These are phyloP conservation scores for Lactarius sanguifluus DNA, from an alignment of 768 basidiomycete species.

Conservation along the genomic window DNA sequence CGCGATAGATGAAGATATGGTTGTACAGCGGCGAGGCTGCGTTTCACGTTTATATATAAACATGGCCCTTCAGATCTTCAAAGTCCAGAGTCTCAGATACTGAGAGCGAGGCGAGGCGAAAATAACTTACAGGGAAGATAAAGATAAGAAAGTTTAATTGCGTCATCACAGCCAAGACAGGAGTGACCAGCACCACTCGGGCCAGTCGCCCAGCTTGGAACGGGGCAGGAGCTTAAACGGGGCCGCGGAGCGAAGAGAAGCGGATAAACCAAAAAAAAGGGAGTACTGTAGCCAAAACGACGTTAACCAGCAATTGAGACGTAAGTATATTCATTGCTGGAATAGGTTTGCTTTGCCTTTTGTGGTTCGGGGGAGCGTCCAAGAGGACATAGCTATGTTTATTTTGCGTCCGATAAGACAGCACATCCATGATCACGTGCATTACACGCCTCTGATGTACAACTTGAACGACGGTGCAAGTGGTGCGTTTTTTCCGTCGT, in stretches of 20 bases:
- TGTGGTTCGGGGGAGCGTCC: no score
- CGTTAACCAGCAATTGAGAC: neutral
- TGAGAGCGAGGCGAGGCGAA: neutral
- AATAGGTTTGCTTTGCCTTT: neutral
- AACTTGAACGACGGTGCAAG: constrained; percentile 26
- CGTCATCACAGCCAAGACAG: neutral
- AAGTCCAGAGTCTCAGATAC: neutral
- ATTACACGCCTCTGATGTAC: constrained; percentile 20
- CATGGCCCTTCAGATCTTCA: neutral
- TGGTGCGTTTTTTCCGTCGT: constrained; percentile 11
- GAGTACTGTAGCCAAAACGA: neutral
- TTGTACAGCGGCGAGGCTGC: constrained; percentile 9
- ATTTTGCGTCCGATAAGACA: neutral
- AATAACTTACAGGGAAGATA: constrained; percentile 1
- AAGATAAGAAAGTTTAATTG: neutral
- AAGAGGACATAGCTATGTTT: no score
- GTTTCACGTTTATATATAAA: constrained; percentile 11
- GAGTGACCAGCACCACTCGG: neutral
- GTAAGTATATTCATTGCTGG: neutral
- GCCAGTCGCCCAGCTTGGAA: constrained; percentile 12
- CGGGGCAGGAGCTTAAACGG: neutral
- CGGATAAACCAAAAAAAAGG: neutral
- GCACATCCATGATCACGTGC: neutral
- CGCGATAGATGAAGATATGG: constrained; percentile 17
- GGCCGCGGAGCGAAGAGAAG: neutral